Evolutionary conservation across 148 eudicot genomes (phyloP).

Genomic region (Cornus controversa): DNA sequence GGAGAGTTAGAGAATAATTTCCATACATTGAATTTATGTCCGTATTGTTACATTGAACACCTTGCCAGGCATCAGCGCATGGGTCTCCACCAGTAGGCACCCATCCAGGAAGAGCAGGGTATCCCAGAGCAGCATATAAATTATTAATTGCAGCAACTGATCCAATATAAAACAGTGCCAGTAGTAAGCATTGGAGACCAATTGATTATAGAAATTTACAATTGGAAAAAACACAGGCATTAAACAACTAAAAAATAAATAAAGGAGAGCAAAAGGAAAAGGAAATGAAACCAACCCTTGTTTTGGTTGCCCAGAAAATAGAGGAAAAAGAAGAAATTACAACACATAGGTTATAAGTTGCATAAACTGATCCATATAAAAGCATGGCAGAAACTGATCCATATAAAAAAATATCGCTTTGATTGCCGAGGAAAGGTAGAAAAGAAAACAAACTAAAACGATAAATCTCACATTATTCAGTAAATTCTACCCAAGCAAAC

Average conservation of each 20-base stretch:
- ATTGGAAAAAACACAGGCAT: neutral
- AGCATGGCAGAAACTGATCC: neutral
- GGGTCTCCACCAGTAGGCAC: constrained; percentile 80
- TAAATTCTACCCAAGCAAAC: neutral
- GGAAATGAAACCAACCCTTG: neutral
- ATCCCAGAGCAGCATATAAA: constrained; percentile 72
- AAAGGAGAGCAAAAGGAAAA: neutral
- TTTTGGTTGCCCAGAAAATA: neutral
- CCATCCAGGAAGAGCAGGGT: constrained; percentile 85
- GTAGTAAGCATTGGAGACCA: constrained; percentile 4
- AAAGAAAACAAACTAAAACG: neutral
- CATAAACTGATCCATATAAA: neutral
- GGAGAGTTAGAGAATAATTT: constrained; percentile 5
- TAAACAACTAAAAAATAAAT: neutral
- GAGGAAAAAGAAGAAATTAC: neutral
- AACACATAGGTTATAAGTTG: neutral
- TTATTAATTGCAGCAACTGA: constrained; percentile 83
- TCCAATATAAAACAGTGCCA: constrained; percentile 20
- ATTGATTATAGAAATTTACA: neutral
- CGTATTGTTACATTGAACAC: constrained; percentile 57
- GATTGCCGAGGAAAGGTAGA: neutral
- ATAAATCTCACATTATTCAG: neutral
- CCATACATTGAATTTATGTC: constrained; percentile 67
- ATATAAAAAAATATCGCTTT: neutral
- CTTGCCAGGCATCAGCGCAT: constrained; percentile 83